Evolutionary conservation across 202 grass and related monocot genomes (phyloP), one percentile per base, ranked within the genome.

Genomic region (Zizania palustris): DNA sequence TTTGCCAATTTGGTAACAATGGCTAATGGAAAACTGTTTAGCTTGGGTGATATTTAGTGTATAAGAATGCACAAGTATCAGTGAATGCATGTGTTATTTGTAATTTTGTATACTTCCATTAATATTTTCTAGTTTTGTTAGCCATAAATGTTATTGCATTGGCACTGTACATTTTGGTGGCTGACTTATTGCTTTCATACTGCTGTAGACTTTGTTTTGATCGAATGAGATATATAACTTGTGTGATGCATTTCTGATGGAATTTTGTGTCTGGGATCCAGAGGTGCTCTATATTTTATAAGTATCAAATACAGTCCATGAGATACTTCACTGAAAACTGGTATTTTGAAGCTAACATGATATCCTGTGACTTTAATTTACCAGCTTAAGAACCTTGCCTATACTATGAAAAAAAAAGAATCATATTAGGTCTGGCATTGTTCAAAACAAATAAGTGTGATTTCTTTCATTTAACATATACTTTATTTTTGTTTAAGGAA

Each of bases 291-390:
- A 1, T 71, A 49, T 4, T 28, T 15, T 59, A 15, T 60, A 50
- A 39, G 22, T 50, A n/a, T 16, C 21, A 45, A 15, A 1, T 60
- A 7, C 7, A 21, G 11, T 9, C 22, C 11, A 60, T 55, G 12
- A 35, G 36, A 79, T 19, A 10, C 40, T 58, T 49, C 69, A 9
- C 14, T 4, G 18, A 20, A 13, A 50, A 42, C 16, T 80, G 18
- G 45, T 69, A 15, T 79, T 42, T 62, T 71, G 67, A 69, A 3
- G 45, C 22, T 51, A n/a, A n/a, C 43, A 22, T 63, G 19, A 36
- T n/a, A 44, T 7, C 73, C 18, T 8, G 5, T 43, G 59, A 34
- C 68, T 43, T 14, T 46, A 35, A 35, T 48, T 36, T n/a, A 46
- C 11, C 60, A 50, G 7, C 44, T 54, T 60, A 70, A 7, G 21